Evolutionary conservation across 2,329 filamentous ascomycete genomes (phyloP), one percentile per base, ranked within the genome.

Genomic region (Fusarium armeniacum): DNA sequence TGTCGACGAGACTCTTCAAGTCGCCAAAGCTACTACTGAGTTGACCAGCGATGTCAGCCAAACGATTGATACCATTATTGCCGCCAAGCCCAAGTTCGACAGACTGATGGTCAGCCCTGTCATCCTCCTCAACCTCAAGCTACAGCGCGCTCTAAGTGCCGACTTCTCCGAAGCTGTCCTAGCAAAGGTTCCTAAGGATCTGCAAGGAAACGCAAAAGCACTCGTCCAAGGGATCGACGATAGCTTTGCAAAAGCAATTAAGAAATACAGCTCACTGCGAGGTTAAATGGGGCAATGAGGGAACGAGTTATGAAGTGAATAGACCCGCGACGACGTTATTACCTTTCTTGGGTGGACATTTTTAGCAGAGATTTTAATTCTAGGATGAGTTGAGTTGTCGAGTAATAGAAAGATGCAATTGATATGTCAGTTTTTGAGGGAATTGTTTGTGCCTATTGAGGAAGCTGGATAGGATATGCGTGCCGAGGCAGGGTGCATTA

Each of bases 31-130:
- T 5, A 81, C 82, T 7, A 58, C 69, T 5, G 65, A 75, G 10
- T 78, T 85, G 28, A 75, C 78, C 45, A 56, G 46, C 13, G 73
- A 75, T n/a, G 81, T 84, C 63, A 78, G 82, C 67, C 55, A 69
- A 33, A 81, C 81, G 6, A 76, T 84, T 32, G 67, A 73, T 10
- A 76, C 76, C n/a, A 72, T 85, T 24, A 75, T 83, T 61, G 70
- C 60, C 13, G 72, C 78, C 30, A 83, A 84, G 74, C 77, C 74
- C 22, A 81, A 83, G 65, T 86, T 86, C 60, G 80, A 84, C 67
- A 75, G 75, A 40, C 71, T 84, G 8, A 54, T 83, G 2, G 67
- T 85, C 36, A 78, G 76, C 47, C 81, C 83, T 0, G 70, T 83
- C 36, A 83, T 86, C 36, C 73, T 83, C 40, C 44, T 82, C 18